Evolutionary conservation across 495 filamentous ascomycete genomes (phyloP), one percentile per base, ranked within the genome.

Genomic region (Echria macrotheca): DNA sequence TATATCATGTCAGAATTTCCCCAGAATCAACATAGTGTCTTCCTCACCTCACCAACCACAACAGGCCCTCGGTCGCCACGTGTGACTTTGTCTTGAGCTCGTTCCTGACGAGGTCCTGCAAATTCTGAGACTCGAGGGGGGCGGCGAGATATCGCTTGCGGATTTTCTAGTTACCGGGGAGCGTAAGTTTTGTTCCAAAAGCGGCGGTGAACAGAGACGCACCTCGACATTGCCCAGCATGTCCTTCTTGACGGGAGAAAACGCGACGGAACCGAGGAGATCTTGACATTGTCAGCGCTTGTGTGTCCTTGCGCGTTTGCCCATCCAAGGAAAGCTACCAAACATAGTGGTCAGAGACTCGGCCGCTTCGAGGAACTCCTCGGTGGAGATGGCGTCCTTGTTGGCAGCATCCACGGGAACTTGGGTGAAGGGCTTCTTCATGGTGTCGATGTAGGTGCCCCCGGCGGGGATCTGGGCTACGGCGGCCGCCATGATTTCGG

Each of bases 211-310:
- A 17, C 3, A 25, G 26, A 23, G n/a, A 60, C 68, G 47, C 63
- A 96, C 91, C 80, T 89, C 88, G 66, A 98, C 80, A 65, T 98
- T 98, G 61, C 88, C 88, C 7, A 80, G 56, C 75, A 98, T 84
- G 67, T 98, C 93, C 52, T 69, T 85, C 76, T 96, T 95, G 50
- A 98, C 91, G 21, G 84, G 82, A 4, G 68, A 77, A 71, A 97
- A 96, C 49, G 90, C 89, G 11, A 81, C 72, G 28, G 83, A 86
- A 37, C 88, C 89, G 23, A 97, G 78, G 26, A 86, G 68, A 63
- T 95, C 91, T 95, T 33, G 29, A 3, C 2, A 25, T 33, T 24
- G 42, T 49, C 31, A 45, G 24, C 32, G 10, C 28, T 19, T 6
- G 11, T n/a, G 10, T 26, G 14, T 14, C 17, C 21, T 4, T n/a